Conservation (phyloP, 2,329 filamentous ascomycete species). For the Aspergillus niger region DNA sequence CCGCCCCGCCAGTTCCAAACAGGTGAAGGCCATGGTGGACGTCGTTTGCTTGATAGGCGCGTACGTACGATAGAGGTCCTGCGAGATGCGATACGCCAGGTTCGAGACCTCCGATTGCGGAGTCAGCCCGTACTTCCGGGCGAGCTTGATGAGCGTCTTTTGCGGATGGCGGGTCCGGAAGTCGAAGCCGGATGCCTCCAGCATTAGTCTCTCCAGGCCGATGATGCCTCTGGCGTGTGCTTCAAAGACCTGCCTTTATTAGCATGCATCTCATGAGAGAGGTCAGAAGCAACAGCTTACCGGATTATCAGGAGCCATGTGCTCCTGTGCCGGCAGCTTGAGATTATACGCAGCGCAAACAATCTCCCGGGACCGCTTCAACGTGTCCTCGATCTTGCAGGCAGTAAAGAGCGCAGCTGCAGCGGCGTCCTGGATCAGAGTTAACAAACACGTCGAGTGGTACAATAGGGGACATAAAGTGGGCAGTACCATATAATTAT, state of each 20-base stretch:
- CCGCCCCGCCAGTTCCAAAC: conserved; percentile 76
- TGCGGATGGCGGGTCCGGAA: conserved; percentile 89
- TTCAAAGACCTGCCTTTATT: conserved; percentile 69
- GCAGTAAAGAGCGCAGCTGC: conserved; percentile 86
- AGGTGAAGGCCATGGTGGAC: conserved; percentile 79
- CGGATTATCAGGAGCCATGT: conserved; percentile 77
- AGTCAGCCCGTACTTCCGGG: conserved; percentile 60
- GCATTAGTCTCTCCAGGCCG: conserved; percentile 85
- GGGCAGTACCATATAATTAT: conserved; percentile 63
- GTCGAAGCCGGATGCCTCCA: conserved; percentile 91
- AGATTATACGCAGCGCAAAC: conserved; percentile 87
- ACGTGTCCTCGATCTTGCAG: conserved; percentile 96
- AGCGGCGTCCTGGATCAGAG: conserved; percentile 69
- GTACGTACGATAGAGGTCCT: conserved; percentile 92
- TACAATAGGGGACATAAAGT: conserved; percentile 3
- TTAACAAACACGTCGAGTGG: no score
- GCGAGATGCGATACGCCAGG: conserved; percentile 76
- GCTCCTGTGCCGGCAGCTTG: conserved; percentile 67
- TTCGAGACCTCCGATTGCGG: conserved; percentile 59
- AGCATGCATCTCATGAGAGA: not conserved
- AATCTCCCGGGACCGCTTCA: conserved; percentile 95
- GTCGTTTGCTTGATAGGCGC: conserved; percentile 87
- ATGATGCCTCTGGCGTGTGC: conserved; percentile 77
- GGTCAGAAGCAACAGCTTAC: conserved; percentile 48
- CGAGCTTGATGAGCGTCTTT: conserved; percentile 78